Base-by-base conservation (phyloP, 2,329 filamentous ascomycete genomes). In the Graphilbum ipis-grandicollis region DNA sequence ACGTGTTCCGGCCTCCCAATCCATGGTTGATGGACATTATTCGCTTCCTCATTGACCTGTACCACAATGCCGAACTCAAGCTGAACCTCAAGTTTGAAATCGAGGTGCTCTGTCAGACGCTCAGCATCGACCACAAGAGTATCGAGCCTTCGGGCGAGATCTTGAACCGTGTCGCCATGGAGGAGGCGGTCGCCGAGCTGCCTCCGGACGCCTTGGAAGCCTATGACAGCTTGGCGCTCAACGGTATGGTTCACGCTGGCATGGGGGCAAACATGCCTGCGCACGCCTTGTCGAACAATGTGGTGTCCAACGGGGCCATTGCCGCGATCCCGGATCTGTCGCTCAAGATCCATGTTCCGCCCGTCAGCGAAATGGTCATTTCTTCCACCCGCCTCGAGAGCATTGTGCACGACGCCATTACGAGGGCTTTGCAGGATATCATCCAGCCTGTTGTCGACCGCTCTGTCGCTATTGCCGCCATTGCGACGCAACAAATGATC, bases 31-130 rank as follows among this genome's bases (percentile, higher is more conserved):
- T 94, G 81, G 90, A 98, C 49, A 90, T 98, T 37, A 74, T 98
- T 38, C 73, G 82, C 44, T 65, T 96, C 8, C 67, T 98, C 26
- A 82, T 93, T 48, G 92, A 98, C 51, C 67, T 98, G 4, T 98
- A 98, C 50, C 79, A 93, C 50, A 80, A 81, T 49, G 84, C 83
- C 13, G 88, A 94, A 48, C 63, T 98, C 39, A 96, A 96, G 55
- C 70, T 98, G 28, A 96, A 96, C 47, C 75, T 93, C 36, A 98
- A 96, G 50, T 98, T 98, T 48, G 90, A 98, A 56, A 96, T 98
- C 40, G 90, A 98, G 56, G 86, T 98, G 19, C 68, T 98, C 19
- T 98, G 86, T 63, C 92, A 92, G 52, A 86, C 86, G 12, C 63
- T 98, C 14, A 79, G 78, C 38, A 65, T 96, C n/a, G 85, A 96